These are phyloP conservation scores for Russula foetens DNA, from an alignment of 768 basidiomycete genomes.

Conservation along the genomic window DNA sequence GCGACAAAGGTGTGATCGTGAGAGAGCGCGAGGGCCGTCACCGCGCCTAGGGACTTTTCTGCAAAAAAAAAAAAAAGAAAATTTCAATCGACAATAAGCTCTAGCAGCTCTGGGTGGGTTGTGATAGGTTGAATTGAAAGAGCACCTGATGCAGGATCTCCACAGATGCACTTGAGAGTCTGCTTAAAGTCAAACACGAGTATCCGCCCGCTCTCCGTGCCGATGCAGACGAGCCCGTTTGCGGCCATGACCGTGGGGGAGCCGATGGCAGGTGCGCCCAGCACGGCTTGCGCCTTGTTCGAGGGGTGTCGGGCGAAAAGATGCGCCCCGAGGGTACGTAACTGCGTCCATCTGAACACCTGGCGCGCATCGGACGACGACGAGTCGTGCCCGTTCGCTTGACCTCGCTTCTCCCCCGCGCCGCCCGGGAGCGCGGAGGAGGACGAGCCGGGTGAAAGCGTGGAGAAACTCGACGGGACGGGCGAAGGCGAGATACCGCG, in stretches of 20 bases:
- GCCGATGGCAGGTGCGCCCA: conserved; percentile 52
- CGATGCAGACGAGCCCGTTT: conserved; percentile 84
- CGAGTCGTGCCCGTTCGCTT: conserved; percentile 17
- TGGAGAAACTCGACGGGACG: conserved; percentile 57
- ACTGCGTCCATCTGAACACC: conserved; percentile 69
- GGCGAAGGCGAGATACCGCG: conserved; percentile 48
- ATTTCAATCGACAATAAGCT: conserved; percentile 18
- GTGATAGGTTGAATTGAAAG: background rate
- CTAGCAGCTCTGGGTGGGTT: background rate
- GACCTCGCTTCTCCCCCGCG: conserved; percentile 19
- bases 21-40: conserved; percentile 86
- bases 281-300: conserved; percentile 52
- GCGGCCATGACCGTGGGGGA: conserved; percentile 75
- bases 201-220: conserved; percentile 70
- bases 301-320: conserved; percentile 42
- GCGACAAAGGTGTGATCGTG: conserved; percentile 92
- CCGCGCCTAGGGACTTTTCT: conserved; percentile 61
- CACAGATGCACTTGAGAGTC: conserved; percentile 70
- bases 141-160: conserved; percentile 57
- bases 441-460: conserved; percentile 55
- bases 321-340: conserved; percentile 50
- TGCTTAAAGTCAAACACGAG: conserved; percentile 90
- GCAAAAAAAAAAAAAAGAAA: no score
- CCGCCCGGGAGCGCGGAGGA: conserved; percentile 34
- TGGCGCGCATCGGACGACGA: conserved; percentile 34